Evolutionary conservation across 2,329 filamentous ascomycete genomes (phyloP), one percentile per base, ranked within the genome.

Genomic region (Beauveria medogensis): DNA sequence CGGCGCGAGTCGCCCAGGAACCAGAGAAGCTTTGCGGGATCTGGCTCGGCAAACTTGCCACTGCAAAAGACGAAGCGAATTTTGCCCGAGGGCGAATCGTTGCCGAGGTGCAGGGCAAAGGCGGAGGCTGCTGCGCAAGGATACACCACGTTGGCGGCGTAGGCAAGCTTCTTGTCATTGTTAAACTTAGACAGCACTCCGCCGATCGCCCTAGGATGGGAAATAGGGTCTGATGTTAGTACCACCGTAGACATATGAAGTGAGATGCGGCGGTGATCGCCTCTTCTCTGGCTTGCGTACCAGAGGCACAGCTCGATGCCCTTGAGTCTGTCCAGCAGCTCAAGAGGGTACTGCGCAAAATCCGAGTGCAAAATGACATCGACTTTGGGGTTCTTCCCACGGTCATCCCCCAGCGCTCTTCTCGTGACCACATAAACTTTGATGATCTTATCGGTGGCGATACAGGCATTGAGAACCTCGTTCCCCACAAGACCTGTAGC

Each of bases 281-380:
- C 20, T 55, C 9, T 20, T 20, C 20, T 46, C 16, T 30, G 10
- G 24, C 24, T 34, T 20, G 26, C 77, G 44, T 81, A 86, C 87
- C 87, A 90, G 28, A 90, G 78, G 66, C 83, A 87, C 1, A 81
- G 85, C 50, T 84, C 78, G 0, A 84, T 84, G 18, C 82, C 85
- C 14, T 77, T 70, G 0, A 74, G 74, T 26, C 66, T 65, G 47
- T 63, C 63, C 60, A 75, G 60, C 30, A 74, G 55, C 4, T 70
- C 71, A 8, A 70, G 69, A 1, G 82, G 76, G 65, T 82, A 85
- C 1, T 71, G 66, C 7, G 75, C 73, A 69, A 86, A 86, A 68
- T 86, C 80, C 16, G 79, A 71, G 64, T 81, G 74, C 65, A 81
- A 70, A 44, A 81, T 69, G 16, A 79, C 75, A 18, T 79, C 76